Evolutionary conservation across 352 stramenopile species (phyloP), one percentile per base, ranked within the genome.

Genomic region (Pelagophyceae sp.): DNA sequence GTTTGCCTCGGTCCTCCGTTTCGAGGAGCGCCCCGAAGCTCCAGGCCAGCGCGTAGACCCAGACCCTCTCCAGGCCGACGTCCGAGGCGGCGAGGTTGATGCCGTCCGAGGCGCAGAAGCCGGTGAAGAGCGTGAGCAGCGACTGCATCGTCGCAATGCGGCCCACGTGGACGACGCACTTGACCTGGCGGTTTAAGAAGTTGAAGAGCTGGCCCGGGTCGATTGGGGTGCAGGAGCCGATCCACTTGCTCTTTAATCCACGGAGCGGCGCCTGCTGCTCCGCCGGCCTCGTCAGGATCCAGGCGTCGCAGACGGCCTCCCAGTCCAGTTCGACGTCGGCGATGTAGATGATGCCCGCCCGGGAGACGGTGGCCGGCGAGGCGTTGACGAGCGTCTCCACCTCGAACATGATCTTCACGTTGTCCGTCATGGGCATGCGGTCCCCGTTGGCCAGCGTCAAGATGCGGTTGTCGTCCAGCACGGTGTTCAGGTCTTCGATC

Each of bases 401-500:
- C 83, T 98, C 94, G 84, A 98, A 98, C 91, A 97, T 97, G 25
- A 88, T 88, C 75, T 88, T 88, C 31, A 98, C 93, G 81, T 98
- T 98, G 78, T 98, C 93, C 15, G 94, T 98, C 94, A 98, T 98
- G 29, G 94, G 94, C 85, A 98, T 98, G 33, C 95, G 91, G 75
- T 98, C 94, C 29, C 95, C 95, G 81, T 98, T 98, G 5, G 95
- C 94, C 1, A 98, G 82, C 25, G 93, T 98, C 37, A 98, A 83
- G 60, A 98, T 97, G 80, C 96, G 97, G 85, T 98, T 98, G 81
- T 98, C 95, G 81, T 98, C 94, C 0, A 98, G 86, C 63, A 98
- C 94, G 0, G 94, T 98, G 83, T 98, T 98, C 0, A 98, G 84
- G 87, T 98, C 93, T 84, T 98, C 95, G 74, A 98, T 98, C 94